Evolutionary conservation across 192 early-diverging fungal genomes (phyloP), one percentile per base, ranked within the genome.

Genomic region (Rhizoclosmatium sp.): DNA sequence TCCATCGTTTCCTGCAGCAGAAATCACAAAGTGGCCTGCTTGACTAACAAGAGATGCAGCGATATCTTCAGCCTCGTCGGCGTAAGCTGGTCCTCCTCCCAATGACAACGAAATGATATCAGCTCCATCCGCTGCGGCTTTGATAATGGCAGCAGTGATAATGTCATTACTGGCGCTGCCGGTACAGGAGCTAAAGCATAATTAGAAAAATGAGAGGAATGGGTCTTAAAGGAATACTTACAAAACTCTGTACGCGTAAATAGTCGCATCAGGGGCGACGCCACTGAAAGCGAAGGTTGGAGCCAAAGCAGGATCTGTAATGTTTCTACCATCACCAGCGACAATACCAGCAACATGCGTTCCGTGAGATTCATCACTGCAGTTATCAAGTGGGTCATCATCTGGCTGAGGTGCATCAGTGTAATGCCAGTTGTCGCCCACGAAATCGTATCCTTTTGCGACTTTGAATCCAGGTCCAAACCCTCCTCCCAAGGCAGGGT

Each of bases 41-140:
- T 82, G 65, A 40, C 92, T 76, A 10, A 76, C 75, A 40, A 89
- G 85, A 7, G 7, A 4, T 46, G 92, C 88, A 1, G 93, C 88
- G 9, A 88, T 82, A 2, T 90, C 74, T 14, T 91, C 85, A 47
- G 89, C 85, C 47, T 93, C 92, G 68, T 82, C 85, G 89, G 87
- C 90, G 46, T 84, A 86, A 74, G 84, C 83, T 19, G 87, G 83
- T 4, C 88, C 92, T 61, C 78, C 78, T 65, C 95, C 96, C 67
- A 97, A 82, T 65, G 92, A 93, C 77, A 97, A 86, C 85, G 92
- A 95, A 78, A 98, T 92, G 61, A 98, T 80, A 73, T 98, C 89
- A 82, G 93, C 88, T 0, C 90, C 85, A 66, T 94, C 94, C 3
- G 78, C 78, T 60, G 88, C 85, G 4, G 95, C 96, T 4, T 80